Evolutionary conservation across 1,284 basidiomycete species (phyloP), one percentile per base, ranked within the genome.

Genomic region (Xerocomus amazonicus): DNA sequence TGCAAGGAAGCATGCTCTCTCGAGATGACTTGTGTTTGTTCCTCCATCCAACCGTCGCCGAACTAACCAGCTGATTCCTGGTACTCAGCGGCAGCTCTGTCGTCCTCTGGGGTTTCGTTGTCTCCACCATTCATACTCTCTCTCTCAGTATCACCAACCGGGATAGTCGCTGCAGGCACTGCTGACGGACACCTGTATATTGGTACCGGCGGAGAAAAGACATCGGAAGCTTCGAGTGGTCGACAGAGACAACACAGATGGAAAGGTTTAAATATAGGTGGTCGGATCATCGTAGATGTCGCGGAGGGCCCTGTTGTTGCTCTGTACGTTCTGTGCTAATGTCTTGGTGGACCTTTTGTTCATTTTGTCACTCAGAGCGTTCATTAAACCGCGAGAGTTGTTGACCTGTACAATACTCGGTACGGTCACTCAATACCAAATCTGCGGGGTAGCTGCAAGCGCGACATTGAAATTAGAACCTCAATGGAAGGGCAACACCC

Each of bases 91-190:
- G 59, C 72, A 2, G 59, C 69, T 26, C 64, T 68, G 3, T 68
- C 71, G 16, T 66, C 69, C 4, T 73, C 72, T 2, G 77, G 77
- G 1, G 70, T 83, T 49, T 75, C 79, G 0, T 67, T 89, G 19
- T 81, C 87, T 1, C 87, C 87, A 1, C 86, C 87, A 1, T 91
- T 90, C 61, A 67, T 90, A 43, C 74, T 81, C 57, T 81, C 78
- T 13, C 67, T 79, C 31, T 72, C 81, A 0, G 62, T 90, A 19
- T 81, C 80, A 3, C 53, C 74, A 1, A 72, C 70, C 4, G 87
- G 83, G 0, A 60, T 81, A 17, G 60, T 89, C 14, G 85, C 81
- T n/a, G 84, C 78, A 8, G 80, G 83, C 4, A 86, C 82, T 3
- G 88, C 86, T 17, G 85, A 90, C 60, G 89, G 89, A 4, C 78